phyloP scores from a whole-genome alignment of 2,329 filamentous ascomycete species.

The Colletotrichum graminicola region DNA sequence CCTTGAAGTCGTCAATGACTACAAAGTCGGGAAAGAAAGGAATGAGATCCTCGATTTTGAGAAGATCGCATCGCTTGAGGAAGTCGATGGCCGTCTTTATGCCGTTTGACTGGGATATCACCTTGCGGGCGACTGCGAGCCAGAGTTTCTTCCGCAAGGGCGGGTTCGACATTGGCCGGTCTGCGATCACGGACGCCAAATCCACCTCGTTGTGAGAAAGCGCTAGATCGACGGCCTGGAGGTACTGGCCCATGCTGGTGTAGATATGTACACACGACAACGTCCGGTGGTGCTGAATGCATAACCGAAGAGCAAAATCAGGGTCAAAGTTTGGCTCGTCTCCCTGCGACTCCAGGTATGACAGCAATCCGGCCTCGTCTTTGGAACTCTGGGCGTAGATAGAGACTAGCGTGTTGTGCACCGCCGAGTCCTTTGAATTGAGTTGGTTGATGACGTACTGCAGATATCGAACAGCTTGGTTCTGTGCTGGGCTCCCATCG shows the following conservation, averaged over 20 bases:
- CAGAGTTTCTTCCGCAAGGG: conserved; percentile 92
- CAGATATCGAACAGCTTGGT: conserved; percentile 94
- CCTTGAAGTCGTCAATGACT: conserved; percentile 98
- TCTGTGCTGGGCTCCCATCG: conserved; percentile 76
- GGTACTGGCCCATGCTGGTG: conserved; percentile 94
- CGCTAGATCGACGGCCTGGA: conserved; percentile 92
- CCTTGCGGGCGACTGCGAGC: conserved; percentile 94
- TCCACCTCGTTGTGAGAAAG: conserved; percentile 91
- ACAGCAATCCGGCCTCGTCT: conserved; percentile 86
- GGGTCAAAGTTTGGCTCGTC: conserved; percentile 90
- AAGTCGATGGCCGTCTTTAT: conserved; percentile 97
- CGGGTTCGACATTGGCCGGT: conserved; percentile 83
- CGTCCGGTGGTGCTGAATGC: conserved; percentile 93
- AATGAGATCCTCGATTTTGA: conserved; percentile 96
- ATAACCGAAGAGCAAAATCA: conserved; percentile 94
- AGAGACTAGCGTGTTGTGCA: conserved; percentile 97
- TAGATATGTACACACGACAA: conserved; percentile 98
- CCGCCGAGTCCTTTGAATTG: conserved; percentile 82
- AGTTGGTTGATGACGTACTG: conserved; percentile 93
- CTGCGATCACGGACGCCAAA: conserved; percentile 88
- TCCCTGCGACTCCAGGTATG: conserved; percentile 91
- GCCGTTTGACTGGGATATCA: conserved; percentile 86
- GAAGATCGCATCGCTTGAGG: conserved; percentile 87
- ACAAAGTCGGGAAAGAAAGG: conserved; percentile 99
- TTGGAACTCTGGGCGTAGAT: conserved; percentile 89